Percentiles rank a stretch among this genome's conserved stretches.
Conservation (phyloP, 192 early-diverging fungal species). For the Funneliformis geosporum region DNA sequence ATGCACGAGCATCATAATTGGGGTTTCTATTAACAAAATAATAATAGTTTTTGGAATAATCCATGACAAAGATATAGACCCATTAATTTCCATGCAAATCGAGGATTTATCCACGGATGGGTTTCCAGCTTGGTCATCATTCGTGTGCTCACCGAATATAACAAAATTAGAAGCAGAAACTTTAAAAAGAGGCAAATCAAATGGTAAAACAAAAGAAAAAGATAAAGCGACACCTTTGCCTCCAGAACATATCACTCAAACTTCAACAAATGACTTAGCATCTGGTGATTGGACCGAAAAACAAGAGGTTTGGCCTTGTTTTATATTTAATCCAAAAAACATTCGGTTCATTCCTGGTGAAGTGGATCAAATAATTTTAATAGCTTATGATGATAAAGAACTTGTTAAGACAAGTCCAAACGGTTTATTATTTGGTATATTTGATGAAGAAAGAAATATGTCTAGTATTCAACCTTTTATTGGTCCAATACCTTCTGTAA, state of each 20-base stretch:
- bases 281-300: slow-evolving; percentile 1
- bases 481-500: background rate
- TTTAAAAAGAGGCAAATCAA: background rate
- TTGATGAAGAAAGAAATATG: background rate
- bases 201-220: background rate
- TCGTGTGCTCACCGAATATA: background rate
- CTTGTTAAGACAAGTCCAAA: too few relatives aligned
- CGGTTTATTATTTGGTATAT: background rate
- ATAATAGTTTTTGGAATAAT: background rate
- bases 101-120: background rate
- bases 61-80: background rate
- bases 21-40: background rate
- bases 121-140: background rate
- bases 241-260: too few relatives aligned
- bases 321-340: background rate
- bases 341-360: background rate
- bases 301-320: background rate
- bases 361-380: background rate
- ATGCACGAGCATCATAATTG: background rate
- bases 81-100: background rate
- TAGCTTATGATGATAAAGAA: background rate
- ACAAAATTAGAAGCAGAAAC: background rate
- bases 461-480: background rate
- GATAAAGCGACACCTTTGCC: background rate
- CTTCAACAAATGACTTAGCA: background rate